A percentile compares a stretch with the other conserved stretches of the same genome.
Evolutionary conservation across 495 filamentous ascomycete species (phyloP).

Genomic region (Penicillium crystallinum): DNA sequence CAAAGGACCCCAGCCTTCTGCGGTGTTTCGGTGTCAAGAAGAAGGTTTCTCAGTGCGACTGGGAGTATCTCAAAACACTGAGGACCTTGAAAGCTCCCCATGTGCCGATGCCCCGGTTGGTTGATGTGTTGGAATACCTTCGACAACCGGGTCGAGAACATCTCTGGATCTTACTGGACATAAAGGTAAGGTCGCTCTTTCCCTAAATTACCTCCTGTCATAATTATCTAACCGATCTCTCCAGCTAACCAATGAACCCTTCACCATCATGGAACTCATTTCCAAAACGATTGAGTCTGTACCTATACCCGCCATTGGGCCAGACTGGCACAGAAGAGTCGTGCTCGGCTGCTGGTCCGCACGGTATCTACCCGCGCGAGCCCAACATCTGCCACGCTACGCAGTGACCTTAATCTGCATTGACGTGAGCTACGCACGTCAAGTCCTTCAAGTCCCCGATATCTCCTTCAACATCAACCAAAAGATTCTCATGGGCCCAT

Average conservation of each 20-base stretch:
- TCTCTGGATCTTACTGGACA: slow-evolving; percentile 81
- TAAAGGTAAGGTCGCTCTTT: slow-evolving; percentile 55
- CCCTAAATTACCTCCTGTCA: not conserved
- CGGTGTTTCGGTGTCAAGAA: slow-evolving; percentile 71
- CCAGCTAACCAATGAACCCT: slow-evolving; percentile 62
- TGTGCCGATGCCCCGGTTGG: slow-evolving; percentile 65
- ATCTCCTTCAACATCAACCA: slow-evolving; percentile 75
- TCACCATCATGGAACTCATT: slow-evolving; percentile 61
- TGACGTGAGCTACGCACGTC: slow-evolving; percentile 60
- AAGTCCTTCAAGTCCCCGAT: slow-evolving; percentile 54
- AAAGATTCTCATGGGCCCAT: slow-evolving; percentile 56
- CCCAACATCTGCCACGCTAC: slow-evolving; percentile 59
- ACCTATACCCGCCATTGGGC: slow-evolving; percentile 27
- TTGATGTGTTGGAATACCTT: slow-evolving; percentile 72
- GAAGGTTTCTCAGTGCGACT: slow-evolving; percentile 70
- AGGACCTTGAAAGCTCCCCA: slow-evolving; percentile 62
- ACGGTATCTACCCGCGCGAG: slow-evolving; percentile 56
- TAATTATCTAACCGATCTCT: not conserved
- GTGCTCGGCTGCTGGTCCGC: slow-evolving; percentile 77
- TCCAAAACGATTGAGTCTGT: slow-evolving; percentile 55
- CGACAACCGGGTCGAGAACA: slow-evolving; percentile 52
- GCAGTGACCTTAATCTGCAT: slow-evolving; percentile 68
- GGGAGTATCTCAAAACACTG: slow-evolving; percentile 62
- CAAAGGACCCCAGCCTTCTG: slow-evolving; percentile 66
- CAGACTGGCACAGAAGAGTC: slow-evolving; percentile 65